Base-by-base conservation (phyloP, 2,329 filamentous ascomycete species). In the Magnaporthiopsis poae region DNA sequence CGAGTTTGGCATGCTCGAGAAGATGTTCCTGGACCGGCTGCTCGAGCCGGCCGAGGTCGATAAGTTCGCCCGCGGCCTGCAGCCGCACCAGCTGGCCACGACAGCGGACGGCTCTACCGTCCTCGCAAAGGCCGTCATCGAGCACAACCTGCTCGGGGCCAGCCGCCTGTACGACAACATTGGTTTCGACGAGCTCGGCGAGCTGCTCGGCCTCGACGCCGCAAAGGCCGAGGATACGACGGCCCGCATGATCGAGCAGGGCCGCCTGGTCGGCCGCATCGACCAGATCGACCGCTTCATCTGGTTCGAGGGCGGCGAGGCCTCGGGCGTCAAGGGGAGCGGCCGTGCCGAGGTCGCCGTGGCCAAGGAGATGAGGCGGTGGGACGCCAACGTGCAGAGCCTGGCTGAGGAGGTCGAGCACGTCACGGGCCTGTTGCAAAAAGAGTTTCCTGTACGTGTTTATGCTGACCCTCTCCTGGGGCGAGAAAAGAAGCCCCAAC, bases 241-340 rank as follows among this genome's bases (percentile, higher is more conserved):
- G 15, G 92, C 94, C 5, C 85, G 87, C 71, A 99, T 99, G 95
- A 91, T 99, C 72, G 93, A 98, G 80, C 93, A 97, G 77, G 92
- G 91, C 12, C 87, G 95, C 39, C 79, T 99, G 65, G 86, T 89
- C 3, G 95, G 94, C 9, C 88, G 89, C 67, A 98, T 99, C 73
- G 94, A 99, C 77, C 95, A 99, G 80, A 93, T 99, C 67, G 91
- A 92, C 67, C 85, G 90, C 18, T 80, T 93, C 13, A 93, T 99
- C 68, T 92, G 88, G 80, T 99, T 99, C 75, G 91, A 95, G 77
- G 81, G 78, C 73, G 86, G 86, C 39, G 89, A 91, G 73, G 88
- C 87, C 9, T 88, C 86, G 3, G 88, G 87, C 1, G 83, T 88
- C 74, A 87, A 87, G 73, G 86, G 86, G 66, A 90, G 86, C 68